A percentile compares a stretch with the other conserved stretches of the same genome.
These are phyloP conservation scores for Myxozyma mucilagina DNA, from an alignment of 805 yeast genomes.

Conservation along the genomic window DNA sequence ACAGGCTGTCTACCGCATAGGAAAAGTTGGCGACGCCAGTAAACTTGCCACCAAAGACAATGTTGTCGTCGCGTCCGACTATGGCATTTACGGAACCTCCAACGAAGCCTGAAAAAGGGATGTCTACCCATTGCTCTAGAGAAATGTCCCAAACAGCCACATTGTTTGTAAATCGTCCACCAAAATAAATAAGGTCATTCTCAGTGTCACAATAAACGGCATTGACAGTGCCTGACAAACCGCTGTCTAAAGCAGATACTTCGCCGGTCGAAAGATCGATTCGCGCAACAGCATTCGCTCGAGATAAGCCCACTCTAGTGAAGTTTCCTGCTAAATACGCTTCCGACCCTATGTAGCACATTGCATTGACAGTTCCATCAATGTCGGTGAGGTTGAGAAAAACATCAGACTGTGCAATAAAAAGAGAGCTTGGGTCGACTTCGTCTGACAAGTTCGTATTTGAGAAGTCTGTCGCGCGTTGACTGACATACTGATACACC, in stretches of 20 bases:
- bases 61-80: constrained; percentile 47
- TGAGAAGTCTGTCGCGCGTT: background rate
- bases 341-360: constrained; percentile 34
- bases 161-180: constrained; percentile 72
- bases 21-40: constrained; percentile 55
- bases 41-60: constrained; percentile 82
- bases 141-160: constrained; percentile 63
- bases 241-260: constrained; percentile 30
- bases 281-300: constrained; percentile 34
- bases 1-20: background rate
- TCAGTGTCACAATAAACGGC: constrained; percentile 52
- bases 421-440: constrained; percentile 18
- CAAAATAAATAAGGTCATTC: constrained; percentile 61
- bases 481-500: constrained; percentile 37
- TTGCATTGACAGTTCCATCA: constrained; percentile 25
- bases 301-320: constrained; percentile 31
- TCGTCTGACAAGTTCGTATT: constrained; percentile 8
- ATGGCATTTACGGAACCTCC: constrained; percentile 62
- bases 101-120: constrained; percentile 80
- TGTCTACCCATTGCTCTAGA: constrained; percentile 44
- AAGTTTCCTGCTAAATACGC: constrained; percentile 39
- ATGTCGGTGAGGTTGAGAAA: constrained; percentile 11
- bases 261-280: constrained; percentile 35
- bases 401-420: constrained; percentile 19
- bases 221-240: constrained; percentile 45